phyloP scores from a whole-genome alignment of 192 early-diverging fungal species.

The Lunasporangiospora selenospora region DNA sequence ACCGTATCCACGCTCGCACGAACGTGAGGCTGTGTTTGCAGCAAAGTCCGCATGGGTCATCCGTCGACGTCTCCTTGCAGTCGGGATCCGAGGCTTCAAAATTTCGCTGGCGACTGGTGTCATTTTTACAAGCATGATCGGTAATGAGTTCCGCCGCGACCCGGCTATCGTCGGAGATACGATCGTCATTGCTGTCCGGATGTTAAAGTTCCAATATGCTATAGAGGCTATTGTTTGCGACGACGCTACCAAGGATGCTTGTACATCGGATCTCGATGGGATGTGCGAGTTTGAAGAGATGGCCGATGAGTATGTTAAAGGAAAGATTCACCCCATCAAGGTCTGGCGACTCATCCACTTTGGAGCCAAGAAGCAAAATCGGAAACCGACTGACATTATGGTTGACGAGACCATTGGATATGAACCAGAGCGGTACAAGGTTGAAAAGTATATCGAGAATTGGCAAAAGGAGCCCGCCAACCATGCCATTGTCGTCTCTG shows the following conservation, averaged over 20 bases:
- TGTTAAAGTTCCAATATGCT: conserved; percentile 57
- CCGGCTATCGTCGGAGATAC: conserved; percentile 57
- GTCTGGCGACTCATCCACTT: conserved; percentile 51
- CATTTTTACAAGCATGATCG: conserved; percentile 54
- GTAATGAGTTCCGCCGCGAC: conserved; percentile 53
- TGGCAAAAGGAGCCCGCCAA: conserved; percentile 48
- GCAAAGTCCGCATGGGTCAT: conserved; percentile 54
- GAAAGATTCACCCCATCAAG: conserved; percentile 47
- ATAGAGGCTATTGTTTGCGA: conserved; percentile 53
- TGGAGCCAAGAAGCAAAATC: conserved; percentile 36
- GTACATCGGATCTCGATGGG: conserved; percentile 28
- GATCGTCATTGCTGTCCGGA: conserved; percentile 59
- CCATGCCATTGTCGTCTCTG: conserved; percentile 49
- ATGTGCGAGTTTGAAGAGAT: conserved; percentile 55
- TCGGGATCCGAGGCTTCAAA: conserved; percentile 33
- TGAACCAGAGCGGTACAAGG: conserved; percentile 45
- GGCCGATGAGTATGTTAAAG: conserved; percentile 56
- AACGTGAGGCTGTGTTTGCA: conserved; percentile 57
- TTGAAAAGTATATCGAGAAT: conserved; percentile 30
- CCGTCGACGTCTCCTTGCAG: conserved; percentile 12
- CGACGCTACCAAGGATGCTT: conserved; percentile 47
- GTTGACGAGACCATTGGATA: conserved; percentile 54
- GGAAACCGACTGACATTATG: conserved; percentile 18
- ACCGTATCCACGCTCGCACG: conserved; percentile 54
- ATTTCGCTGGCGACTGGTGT: conserved; percentile 56